Evolutionary conservation across 768 basidiomycete genomes (phyloP), one percentile per base, ranked within the genome.

Genomic region (Atractiella rhizophila): DNA sequence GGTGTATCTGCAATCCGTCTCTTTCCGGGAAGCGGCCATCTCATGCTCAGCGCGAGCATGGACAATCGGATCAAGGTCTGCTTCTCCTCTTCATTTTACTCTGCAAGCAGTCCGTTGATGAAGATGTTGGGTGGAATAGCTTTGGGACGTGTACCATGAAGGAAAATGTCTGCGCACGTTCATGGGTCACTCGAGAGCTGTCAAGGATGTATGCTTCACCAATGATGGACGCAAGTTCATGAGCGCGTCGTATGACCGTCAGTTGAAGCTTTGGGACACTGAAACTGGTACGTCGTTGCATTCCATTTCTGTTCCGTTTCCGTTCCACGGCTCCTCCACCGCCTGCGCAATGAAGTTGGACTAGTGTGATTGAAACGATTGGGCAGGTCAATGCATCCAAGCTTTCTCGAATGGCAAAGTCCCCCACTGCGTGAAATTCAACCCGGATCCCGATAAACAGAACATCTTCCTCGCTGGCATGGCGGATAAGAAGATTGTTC

Each of bases 251-350:
- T 96, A 91, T 53, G 91, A 98, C 59, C 76, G 85, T 37, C 77
- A 83, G 57, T 85, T 96, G 74, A 98, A 98, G 60, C 66, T 94
- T 11, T 98, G 91, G 91, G 88, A 98, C 54, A 94, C 91, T 16
- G 91, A 98, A 62, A 96, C 91, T 0, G 88, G 62, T 51, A 25
- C 25, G 43, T 35, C 27, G 9, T 2, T 19, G 19, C 12, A 34
- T 19, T 34, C 39, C 20, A 12, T 10, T 32, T 2, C 20, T 16
- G 25, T 7, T 24, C 16, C 9, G 5, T 34, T 16, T 0, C 2
- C 4, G 10, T 20, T 7, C 15, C 5, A 4, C 3, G 28, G 19
- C 2, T 7, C 19, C 20, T 42, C n/a, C n/a, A 9, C 15, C 28
- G 4, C 27, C 11, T 25, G 11, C 23, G 20, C 5, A 4, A 4